Conservation (phyloP, 306 rosid species). For the Heteromeles arbutifolia region DNA sequence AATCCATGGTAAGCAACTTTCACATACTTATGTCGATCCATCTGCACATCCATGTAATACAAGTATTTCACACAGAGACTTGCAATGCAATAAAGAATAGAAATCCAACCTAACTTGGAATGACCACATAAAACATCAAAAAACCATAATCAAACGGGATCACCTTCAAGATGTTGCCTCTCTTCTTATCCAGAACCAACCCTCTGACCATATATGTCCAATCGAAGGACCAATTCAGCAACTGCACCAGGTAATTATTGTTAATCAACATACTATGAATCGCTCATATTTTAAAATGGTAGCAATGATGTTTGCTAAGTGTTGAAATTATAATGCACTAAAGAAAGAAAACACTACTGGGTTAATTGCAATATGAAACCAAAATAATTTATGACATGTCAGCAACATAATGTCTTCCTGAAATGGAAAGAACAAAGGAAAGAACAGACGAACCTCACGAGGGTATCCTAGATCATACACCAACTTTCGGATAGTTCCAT, state of each 20-base stretch:
- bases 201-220: constrained; percentile 99
- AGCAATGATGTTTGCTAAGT: neutral
- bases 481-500: constrained; percentile 83
- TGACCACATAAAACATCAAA: neutral
- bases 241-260: constrained; percentile 39
- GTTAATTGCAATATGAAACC: neutral
- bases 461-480: constrained; percentile 87
- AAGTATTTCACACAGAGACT: constrained; percentile 9
- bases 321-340: neutral
- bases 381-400: neutral
- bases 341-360: neutral
- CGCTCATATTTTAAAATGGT: neutral
- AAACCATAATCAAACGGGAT: constrained; percentile 9
- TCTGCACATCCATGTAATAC: constrained; percentile 39
- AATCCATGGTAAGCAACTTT: constrained; percentile 98
- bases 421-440: constrained; percentile 2
- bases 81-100: neutral
- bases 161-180: constrained; percentile 98
- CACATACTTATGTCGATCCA: constrained; percentile 99
- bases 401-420: neutral
- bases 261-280: constrained; percentile 20
- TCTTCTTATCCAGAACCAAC: constrained; percentile 91
- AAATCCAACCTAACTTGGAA: constrained; percentile 4
- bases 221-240: constrained; percentile 80
- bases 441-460: constrained; percentile 54